Evolutionary conservation across 345 rosid species (phyloP).

Genomic region (Rubroshorea leprosula): DNA sequence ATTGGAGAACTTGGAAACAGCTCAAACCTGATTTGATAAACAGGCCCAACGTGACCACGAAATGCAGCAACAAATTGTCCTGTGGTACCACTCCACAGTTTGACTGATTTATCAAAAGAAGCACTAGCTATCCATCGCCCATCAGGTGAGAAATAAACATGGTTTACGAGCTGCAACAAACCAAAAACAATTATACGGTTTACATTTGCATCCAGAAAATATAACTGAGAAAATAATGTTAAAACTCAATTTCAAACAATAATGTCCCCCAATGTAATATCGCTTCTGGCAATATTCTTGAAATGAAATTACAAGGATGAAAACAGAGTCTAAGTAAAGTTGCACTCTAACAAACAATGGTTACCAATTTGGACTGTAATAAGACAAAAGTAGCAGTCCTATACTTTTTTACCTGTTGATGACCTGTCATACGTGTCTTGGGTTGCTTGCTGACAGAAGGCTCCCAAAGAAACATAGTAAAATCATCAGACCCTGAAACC

Average conservation of each 20-base stretch:
- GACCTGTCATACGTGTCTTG: conserved; percentile 81
- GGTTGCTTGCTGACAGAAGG: conserved; percentile 76
- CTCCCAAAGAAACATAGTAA: conserved; percentile 97
- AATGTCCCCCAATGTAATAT: no score
- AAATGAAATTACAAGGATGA: no score
- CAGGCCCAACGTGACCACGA: conserved; percentile 92
- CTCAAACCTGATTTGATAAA: conserved; percentile 77
- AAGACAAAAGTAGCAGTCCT: neutral
- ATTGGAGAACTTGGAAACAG: conserved; percentile 10
- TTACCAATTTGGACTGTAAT: conserved; percentile 4
- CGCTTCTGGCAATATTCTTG: no score
- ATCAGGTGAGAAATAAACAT: conserved; percentile 93
- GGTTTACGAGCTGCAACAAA: conserved; percentile 77
- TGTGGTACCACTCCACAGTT: conserved; percentile 90
- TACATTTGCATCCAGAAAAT: no score
- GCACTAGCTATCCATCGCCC: conserved; percentile 99
- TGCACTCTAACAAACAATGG: no score
- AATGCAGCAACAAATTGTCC: conserved; percentile 78
- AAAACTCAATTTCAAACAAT: no score
- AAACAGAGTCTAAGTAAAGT: no score
- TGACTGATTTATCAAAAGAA: conserved; percentile 87
- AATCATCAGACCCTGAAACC: conserved; percentile 97
- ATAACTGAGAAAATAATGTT: no score
- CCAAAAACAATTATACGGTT: no score
- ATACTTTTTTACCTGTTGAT: conserved; percentile 90